Evolutionary conservation across 768 basidiomycete species (phyloP).

Genomic region (Hygrophorus russula): DNA sequence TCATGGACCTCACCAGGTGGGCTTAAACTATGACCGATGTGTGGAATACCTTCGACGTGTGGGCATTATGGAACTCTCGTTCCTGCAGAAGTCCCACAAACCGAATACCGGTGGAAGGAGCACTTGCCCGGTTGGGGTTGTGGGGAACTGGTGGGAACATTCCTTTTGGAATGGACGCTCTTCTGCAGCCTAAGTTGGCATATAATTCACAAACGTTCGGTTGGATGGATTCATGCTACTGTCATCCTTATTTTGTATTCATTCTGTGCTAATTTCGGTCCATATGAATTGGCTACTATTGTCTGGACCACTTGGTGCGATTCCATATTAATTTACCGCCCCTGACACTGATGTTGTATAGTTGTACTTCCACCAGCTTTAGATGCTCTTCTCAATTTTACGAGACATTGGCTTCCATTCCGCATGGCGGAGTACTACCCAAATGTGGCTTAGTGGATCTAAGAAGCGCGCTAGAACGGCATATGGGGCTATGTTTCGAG

Average conservation of each 20-base stretch:
- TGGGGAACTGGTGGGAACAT: slow-evolving; percentile 48
- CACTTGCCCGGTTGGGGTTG: slow-evolving; percentile 30
- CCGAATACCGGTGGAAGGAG: slow-evolving; percentile 37
- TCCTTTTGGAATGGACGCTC: slow-evolving; percentile 37
- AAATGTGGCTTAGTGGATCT: too few relatives aligned
- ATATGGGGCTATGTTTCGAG: too few relatives aligned
- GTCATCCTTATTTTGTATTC: slow-evolving; percentile 7
- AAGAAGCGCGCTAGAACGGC: too few relatives aligned
- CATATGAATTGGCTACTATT: background rate
- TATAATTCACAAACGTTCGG: slow-evolving; percentile 10
- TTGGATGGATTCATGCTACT: slow-evolving; percentile 5
- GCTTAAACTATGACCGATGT: slow-evolving; percentile 68
- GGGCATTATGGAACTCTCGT: slow-evolving; percentile 60
- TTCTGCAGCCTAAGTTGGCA: slow-evolving; percentile 4
- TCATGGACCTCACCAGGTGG: slow-evolving; percentile 82
- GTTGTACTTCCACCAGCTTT: too few relatives aligned
- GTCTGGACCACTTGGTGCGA: background rate
- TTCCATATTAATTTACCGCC: too few relatives aligned
- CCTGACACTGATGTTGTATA: too few relatives aligned
- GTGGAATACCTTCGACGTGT: slow-evolving; percentile 50
- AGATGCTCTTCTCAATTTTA: too few relatives aligned
- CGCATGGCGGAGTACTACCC: too few relatives aligned
- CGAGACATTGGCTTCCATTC: too few relatives aligned
- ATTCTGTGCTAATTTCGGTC: slow-evolving; percentile 7
- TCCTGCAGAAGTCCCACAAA: slow-evolving; percentile 29